These are phyloP conservation scores for Nakazawaea siamensis DNA, from an alignment of 805 yeast species.

Conservation along the genomic window DNA sequence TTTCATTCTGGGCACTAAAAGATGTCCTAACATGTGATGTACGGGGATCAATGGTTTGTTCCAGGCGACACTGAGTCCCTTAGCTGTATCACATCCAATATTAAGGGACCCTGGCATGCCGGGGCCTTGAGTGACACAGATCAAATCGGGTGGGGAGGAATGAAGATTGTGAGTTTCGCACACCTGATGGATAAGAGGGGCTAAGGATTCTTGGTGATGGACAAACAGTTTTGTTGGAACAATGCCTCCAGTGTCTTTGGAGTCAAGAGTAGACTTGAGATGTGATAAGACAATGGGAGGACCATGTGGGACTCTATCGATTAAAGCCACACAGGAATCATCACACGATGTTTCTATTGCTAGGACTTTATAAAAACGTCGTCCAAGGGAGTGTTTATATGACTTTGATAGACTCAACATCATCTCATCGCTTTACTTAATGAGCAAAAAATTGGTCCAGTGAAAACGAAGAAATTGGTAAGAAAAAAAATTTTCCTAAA, in stretches of 20 bases:
- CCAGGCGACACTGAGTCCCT: slow-evolving; percentile 79
- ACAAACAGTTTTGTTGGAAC: slow-evolving; percentile 77
- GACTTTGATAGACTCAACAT: background rate
- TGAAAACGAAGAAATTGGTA: background rate
- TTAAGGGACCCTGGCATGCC: slow-evolving; percentile 90
- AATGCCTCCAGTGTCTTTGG: slow-evolving; percentile 69
- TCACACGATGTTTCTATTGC: slow-evolving; percentile 95
- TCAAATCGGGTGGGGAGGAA: slow-evolving; percentile 46
- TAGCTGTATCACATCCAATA: slow-evolving; percentile 76
- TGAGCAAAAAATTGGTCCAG: background rate
- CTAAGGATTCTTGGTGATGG: slow-evolving; percentile 62
- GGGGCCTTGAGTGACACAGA: slow-evolving; percentile 92
- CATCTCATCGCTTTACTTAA: background rate
- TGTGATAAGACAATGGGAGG: slow-evolving; percentile 51
- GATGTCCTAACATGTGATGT: slow-evolving; percentile 94
- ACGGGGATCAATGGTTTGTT: slow-evolving; percentile 76
- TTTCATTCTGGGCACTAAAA: slow-evolving; percentile 54
- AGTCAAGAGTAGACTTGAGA: slow-evolving; percentile 56
- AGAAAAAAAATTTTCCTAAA: background rate
- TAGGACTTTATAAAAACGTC: slow-evolving; percentile 50
- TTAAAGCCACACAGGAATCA: slow-evolving; percentile 82
- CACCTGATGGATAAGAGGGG: slow-evolving; percentile 38
- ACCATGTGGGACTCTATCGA: slow-evolving; percentile 36
- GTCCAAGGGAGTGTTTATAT: background rate
- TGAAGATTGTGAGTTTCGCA: slow-evolving; percentile 27